phyloP scores from a whole-genome alignment of 108 stramenopile genomes.

The Fragilaria radians region DNA sequence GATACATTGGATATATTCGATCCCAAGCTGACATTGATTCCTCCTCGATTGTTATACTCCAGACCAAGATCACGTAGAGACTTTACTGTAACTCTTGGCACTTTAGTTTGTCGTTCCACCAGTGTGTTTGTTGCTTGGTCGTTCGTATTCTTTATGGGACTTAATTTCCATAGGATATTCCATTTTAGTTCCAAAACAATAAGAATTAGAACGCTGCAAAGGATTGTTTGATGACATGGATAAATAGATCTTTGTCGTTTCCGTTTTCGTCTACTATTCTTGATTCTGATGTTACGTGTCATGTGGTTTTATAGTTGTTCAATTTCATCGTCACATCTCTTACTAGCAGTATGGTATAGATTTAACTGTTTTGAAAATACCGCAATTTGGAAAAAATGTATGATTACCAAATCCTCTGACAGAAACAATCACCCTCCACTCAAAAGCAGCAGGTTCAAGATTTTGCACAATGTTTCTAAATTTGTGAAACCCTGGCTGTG shows the following conservation, averaged over 20 bases:
- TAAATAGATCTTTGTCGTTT: background rate
- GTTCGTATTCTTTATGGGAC: background rate
- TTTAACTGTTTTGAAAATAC: too few relatives aligned
- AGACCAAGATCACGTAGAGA: background rate
- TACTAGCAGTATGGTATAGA: too few relatives aligned
- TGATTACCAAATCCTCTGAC: too few relatives aligned
- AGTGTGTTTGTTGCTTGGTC: background rate
- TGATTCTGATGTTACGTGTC: too few relatives aligned
- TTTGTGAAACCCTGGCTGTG: too few relatives aligned
- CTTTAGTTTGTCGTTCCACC: background rate
- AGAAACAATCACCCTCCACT: too few relatives aligned
- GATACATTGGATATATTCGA: background rate
- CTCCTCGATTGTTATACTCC: background rate
- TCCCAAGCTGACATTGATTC: background rate
- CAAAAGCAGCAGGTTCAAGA: too few relatives aligned
- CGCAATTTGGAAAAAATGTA: too few relatives aligned
- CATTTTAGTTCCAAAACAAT: background rate
- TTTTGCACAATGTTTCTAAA: too few relatives aligned
- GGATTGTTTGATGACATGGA: background rate
- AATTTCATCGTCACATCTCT: too few relatives aligned
- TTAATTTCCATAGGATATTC: background rate
- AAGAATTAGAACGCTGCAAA: background rate
- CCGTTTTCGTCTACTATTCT: background rate
- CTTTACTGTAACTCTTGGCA: background rate
- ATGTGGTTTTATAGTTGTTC: too few relatives aligned